Evolutionary conservation across 2,329 filamentous ascomycete genomes (phyloP).

Genomic region (Calonectria ilicicola): DNA sequence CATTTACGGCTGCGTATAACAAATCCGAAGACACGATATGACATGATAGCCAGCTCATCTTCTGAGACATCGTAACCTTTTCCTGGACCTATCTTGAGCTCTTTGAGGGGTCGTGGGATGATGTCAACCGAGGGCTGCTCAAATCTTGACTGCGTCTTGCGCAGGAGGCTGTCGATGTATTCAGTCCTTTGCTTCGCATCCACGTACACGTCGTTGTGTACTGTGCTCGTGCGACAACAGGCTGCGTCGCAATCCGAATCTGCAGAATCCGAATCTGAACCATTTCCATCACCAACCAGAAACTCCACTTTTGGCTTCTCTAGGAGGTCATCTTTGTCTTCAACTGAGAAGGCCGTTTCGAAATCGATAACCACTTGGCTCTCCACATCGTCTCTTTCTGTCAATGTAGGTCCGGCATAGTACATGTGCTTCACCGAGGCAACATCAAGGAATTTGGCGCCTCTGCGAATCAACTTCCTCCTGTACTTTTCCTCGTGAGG

Average conservation of each 20-base stretch:
- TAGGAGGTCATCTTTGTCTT: not conserved
- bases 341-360: conserved; percentile 37
- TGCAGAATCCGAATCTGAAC: not conserved
- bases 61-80: conserved; percentile 27
- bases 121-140: not conserved
- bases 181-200: not conserved
- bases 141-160: not conserved
- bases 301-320: not conserved
- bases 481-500: conserved; percentile 12
- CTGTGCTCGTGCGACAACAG: not conserved
- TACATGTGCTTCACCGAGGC: conserved; percentile 40
- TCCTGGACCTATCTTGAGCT: not conserved
- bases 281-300: not conserved
- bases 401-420: conserved; percentile 41
- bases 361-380: conserved; percentile 49
- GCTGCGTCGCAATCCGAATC: not conserved
- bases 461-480: conserved; percentile 32
- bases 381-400: conserved; percentile 43
- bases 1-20: conserved; percentile 48
- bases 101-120: not conserved
- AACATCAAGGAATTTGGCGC: conserved; percentile 35
- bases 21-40: conserved; percentile 48
- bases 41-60: conserved; percentile 47
- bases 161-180: not conserved
- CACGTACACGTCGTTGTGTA: not conserved